These are phyloP conservation scores for Colletotrichum phormii DNA, from an alignment of 2,329 filamentous ascomycete species.

Conservation along the genomic window DNA sequence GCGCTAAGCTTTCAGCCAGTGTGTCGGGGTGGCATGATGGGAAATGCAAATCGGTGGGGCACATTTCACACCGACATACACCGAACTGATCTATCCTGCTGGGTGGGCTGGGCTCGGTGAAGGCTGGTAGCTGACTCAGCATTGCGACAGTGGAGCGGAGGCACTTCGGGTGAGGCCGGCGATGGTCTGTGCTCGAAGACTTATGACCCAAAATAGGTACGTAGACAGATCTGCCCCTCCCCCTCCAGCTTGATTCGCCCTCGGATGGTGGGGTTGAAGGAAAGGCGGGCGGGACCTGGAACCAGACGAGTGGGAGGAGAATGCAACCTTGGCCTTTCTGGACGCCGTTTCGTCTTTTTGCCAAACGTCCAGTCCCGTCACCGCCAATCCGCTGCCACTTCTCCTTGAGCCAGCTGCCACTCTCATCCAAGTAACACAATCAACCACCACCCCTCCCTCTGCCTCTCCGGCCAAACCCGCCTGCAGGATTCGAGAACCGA, in stretches of 20 bases:
- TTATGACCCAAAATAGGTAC: background rate
- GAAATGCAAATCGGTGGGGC: background rate
- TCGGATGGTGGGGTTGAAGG: constrained; percentile 22
- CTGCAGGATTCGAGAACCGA: background rate
- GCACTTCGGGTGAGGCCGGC: background rate
- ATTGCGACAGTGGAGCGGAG: rapidly evolving
- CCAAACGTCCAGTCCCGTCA: constrained; percentile 17
- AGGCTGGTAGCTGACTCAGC: background rate
- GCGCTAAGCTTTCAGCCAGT: background rate
- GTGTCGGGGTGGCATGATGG: background rate
- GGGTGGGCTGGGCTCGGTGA: too few species aligned
- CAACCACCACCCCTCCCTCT: background rate
- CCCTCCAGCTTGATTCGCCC: constrained; percentile 29
- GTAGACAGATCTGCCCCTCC: background rate
- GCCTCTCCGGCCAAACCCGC: background rate
- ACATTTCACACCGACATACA: background rate
- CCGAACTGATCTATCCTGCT: too few species aligned
- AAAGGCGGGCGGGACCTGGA: background rate
- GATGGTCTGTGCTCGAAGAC: background rate
- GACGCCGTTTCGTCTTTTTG: constrained; percentile 21
- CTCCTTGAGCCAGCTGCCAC: background rate
- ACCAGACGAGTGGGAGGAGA: constrained; percentile 11
- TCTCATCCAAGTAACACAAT: constrained; percentile 17
- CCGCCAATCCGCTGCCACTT: constrained; percentile 21
- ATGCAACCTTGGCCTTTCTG: constrained; percentile 36